phyloP scores from a whole-genome alignment of 768 basidiomycete species.

The Auricularia heimuer region DNA sequence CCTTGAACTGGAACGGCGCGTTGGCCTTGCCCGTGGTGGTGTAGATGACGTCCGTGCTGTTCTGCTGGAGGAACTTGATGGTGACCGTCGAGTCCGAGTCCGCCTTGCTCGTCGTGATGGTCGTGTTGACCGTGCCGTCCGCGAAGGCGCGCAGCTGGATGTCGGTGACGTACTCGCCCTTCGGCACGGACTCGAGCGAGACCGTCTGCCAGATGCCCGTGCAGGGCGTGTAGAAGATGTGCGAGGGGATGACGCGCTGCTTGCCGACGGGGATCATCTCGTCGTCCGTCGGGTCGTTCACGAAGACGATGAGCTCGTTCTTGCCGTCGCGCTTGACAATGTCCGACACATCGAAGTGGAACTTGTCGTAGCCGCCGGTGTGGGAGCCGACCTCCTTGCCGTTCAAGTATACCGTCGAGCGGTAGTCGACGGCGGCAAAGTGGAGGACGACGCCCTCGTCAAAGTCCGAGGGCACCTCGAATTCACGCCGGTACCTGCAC shows the following conservation, averaged over 20 bases:
- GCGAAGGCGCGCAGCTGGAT: background rate
- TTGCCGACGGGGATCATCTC: background rate
- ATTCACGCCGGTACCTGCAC: background rate
- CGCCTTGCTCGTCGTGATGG: background rate
- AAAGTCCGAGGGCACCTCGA: background rate
- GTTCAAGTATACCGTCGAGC: background rate
- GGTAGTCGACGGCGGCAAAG: conserved; percentile 2
- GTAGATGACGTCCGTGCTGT: conserved; percentile 1
- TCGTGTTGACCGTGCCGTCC: background rate
- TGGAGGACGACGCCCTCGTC: conserved; percentile 1
- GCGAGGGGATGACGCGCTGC: background rate
- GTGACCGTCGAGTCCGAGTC: background rate
- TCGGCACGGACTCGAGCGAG: background rate
- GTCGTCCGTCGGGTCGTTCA: background rate
- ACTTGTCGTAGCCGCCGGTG: conserved; percentile 1
- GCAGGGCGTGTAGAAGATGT: conserved; percentile 1
- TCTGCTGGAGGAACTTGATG: background rate
- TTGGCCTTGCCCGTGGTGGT: background rate
- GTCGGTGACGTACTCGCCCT: conserved; percentile 1
- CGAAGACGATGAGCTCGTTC: background rate
- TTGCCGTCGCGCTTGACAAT: background rate
- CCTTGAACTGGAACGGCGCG: background rate
- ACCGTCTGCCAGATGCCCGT: conserved; percentile 1
- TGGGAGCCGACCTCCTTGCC: background rate
- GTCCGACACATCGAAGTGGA: conserved; percentile 1